These are phyloP conservation scores for Boletus reticulatus DNA, from an alignment of 768 basidiomycete species.

Conservation along the genomic window DNA sequence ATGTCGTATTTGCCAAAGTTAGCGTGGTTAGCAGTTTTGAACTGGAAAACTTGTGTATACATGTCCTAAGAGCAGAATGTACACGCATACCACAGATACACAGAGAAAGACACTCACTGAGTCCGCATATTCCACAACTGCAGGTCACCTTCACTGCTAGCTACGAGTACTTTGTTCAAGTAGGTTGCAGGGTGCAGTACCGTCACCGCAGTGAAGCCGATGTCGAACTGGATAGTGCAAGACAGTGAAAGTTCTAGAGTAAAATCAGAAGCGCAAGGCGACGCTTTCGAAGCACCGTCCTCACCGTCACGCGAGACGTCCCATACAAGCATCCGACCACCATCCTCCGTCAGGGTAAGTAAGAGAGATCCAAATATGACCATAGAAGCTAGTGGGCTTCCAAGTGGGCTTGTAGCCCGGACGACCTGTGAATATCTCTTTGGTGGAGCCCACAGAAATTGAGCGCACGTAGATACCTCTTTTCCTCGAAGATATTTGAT, in stretches of 20 bases:
- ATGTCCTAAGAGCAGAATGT: conserved; percentile 47
- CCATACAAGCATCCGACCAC: conserved; percentile 77
- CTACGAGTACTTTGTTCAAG: conserved; percentile 90
- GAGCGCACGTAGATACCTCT: conserved; percentile 50
- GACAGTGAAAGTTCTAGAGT: conserved; percentile 27
- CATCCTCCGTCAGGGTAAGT: conserved; percentile 77
- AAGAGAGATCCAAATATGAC: conserved; percentile 80
- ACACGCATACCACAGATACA: not conserved
- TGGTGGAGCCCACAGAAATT: not conserved
- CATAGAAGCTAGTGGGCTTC: conserved; percentile 56
- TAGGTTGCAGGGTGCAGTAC: conserved; percentile 95
- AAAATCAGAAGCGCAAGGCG: conserved; percentile 12
- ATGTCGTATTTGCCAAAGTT: conserved; percentile 26
- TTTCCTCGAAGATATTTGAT: conserved; percentile 87
- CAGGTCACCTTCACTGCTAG: conserved; percentile 74
- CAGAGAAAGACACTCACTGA: conserved; percentile 45
- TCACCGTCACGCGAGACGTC: conserved; percentile 59
- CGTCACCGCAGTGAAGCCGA: conserved; percentile 79
- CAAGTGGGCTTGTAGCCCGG: conserved; percentile 64
- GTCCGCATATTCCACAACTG: conserved; percentile 95
- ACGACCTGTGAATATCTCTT: conserved; percentile 37
- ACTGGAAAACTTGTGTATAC: conserved; percentile 76
- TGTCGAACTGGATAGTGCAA: conserved; percentile 73
- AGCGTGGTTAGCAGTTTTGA: conserved; percentile 48
- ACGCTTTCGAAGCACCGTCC: conserved; percentile 12